Evolutionary conservation across 257 asterid species (phyloP), one percentile per base, ranked within the genome.

Genomic region (Lycium barbarum): DNA sequence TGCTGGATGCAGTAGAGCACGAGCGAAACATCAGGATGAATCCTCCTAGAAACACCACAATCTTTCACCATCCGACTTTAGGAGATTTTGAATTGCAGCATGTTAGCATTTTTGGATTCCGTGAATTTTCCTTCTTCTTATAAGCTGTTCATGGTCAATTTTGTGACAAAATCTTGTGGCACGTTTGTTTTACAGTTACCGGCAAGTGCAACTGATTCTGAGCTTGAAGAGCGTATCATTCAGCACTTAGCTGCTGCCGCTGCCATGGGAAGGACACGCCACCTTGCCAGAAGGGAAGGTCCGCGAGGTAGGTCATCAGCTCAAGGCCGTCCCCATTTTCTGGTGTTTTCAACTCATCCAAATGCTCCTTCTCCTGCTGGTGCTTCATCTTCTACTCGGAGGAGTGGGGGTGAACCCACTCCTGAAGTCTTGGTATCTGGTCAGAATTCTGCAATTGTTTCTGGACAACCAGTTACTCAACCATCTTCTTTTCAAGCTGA

Each of bases 11-110:
- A 20, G 93, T 97, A 84, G 98, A 93, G 94, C 95, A 91, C 33
- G 99, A 97, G 89, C 90, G 96, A 87, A 92, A 92, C 71, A 65
- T 94, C 33, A 88, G 94, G 80, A 93, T 91, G 95, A 97, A 93
- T 87, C 98, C 97, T 35, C 95, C 97, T 20, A 89, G 98, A 90
- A 97, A 89, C 74, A 88, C 98, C 1, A 86, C 98, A 55, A 94
- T 95, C 80, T 97, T 95, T 87, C 98, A 94, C 89, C 99, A 97
- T 88, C 99, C 99, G 57, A 91, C 98, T 45, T 89, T 97, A 63
- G 98, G 98, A 51, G 98, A 97, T 90, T 95, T 97, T 83, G 98
- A 97, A 91, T 87, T 97, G 83, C 98, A 97, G 85, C 98, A 97
- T 89, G 99, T 97, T 85, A 18, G 94, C 90, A 22, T 10, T 68